Conservation (phyloP, 192 early-diverging fungal species). For the Entomortierella lignicola region DNA sequence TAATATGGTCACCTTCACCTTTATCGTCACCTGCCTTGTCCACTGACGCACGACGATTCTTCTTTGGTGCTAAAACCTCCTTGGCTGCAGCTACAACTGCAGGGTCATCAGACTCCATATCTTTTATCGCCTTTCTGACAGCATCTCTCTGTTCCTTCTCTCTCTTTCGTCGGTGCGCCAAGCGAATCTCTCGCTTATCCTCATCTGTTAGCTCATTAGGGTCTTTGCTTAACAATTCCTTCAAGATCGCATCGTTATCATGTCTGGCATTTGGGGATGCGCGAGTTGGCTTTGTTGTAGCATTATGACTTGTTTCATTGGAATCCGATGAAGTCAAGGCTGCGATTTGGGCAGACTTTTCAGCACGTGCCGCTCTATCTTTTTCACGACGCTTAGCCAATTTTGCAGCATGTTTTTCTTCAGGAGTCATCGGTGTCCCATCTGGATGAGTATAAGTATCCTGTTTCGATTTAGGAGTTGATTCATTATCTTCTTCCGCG, state of each 20-base stretch:
- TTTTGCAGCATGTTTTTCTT: not conserved
- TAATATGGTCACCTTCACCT: not conserved
- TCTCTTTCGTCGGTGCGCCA: constrained; percentile 9
- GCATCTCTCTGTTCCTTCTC: not conserved
- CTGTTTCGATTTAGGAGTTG: not conserved
- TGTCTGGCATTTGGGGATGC: not conserved
- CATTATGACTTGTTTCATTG: not conserved
- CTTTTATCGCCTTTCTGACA: not conserved
- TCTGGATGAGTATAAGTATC: not conserved
- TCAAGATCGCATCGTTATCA: constrained; percentile 4
- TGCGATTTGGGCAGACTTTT: not conserved
- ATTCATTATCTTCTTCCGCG: not conserved
- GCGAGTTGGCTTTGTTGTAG: not conserved
- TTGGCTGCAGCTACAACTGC: constrained; percentile 1
- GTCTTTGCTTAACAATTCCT: not conserved
- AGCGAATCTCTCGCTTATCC: constrained; percentile 5
- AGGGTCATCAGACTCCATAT: constrained; percentile 7
- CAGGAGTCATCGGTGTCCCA: not conserved
- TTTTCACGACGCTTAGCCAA: not conserved
- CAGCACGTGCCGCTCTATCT: not conserved
- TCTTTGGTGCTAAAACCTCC: not conserved
- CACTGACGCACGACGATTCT: not conserved
- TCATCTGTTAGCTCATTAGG: constrained; percentile 9
- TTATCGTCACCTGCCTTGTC: not conserved
- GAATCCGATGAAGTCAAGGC: not conserved